Base-by-base conservation (phyloP, 495 filamentous ascomycete species). In the Aspergillus incahuasiensis region DNA sequence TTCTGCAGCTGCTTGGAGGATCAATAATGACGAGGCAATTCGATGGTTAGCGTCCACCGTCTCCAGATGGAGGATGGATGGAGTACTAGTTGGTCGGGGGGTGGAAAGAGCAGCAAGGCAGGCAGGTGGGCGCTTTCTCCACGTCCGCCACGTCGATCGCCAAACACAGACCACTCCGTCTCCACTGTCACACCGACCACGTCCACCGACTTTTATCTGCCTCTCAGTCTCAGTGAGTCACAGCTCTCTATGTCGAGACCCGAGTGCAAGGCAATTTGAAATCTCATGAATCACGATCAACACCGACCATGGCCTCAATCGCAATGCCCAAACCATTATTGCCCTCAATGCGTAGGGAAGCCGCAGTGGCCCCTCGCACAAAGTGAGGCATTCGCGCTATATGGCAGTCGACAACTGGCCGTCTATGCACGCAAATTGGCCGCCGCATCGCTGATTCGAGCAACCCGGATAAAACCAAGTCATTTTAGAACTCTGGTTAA, bases 371-470 rank as follows among this genome's bases (percentile, higher is more conserved):
- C 54, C 40, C 52, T 35, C 7, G 13, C 20, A 47, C 44, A 53
- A 63, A 64, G 62, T 64, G 62, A 64, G 62, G 62, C 62, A 30
- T n/a, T n/a, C 16, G 20, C 46, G 56, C 59, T 65, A 59, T 62
- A 24, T 65, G 59, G 62, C 63, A 55, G 47, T 21, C 56, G 46
- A 21, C 62, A 56, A 62, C 18, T 65, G 62, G 59, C 54, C 48
- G 53, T 28, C 55, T 20, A 18, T 47, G 45, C 54, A 50, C 30
- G 45, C 57, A 16, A 39, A 52, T 48, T 24, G 21, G 42, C 20
- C 30, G 22, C 49, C 30, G 21, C 38, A 43, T 46, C 20, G 39
- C 19, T 57, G 48, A 45, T 18, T 40, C 22, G 30, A 38, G 5
- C 25, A 22, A n/a, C 15, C 13, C 5, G 43, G 22, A 28, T 40